Conservation (phyloP, 495 filamentous ascomycete species). For the Cudoniella acicularis region DNA sequence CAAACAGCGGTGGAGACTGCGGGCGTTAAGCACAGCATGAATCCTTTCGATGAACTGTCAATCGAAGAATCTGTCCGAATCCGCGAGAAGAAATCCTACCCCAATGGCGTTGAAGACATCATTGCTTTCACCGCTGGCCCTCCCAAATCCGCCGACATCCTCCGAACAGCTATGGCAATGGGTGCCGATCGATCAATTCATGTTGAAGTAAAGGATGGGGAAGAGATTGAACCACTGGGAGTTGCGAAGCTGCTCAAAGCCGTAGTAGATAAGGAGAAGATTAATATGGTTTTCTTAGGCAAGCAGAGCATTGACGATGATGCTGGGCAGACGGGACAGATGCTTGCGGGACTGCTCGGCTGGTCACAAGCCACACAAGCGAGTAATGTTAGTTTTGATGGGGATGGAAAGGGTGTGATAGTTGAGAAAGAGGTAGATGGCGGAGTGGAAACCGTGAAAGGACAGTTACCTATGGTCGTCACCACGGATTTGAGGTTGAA, state of each 20-base stretch:
- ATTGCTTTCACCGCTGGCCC: constrained; percentile 85
- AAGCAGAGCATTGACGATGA: constrained; percentile 99
- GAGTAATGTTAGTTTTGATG: constrained; percentile 68
- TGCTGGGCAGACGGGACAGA: constrained; percentile 93
- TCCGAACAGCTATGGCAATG: constrained; percentile 98
- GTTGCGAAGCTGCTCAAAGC: constrained; percentile 84
- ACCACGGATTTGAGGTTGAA: constrained; percentile 95
- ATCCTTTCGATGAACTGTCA: constrained; percentile 98
- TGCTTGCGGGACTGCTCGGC: constrained; percentile 87
- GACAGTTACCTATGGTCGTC: constrained; percentile 82
- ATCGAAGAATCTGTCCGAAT: constrained; percentile 93
- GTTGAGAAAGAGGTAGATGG: constrained; percentile 94
- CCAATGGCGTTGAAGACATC: constrained; percentile 74
- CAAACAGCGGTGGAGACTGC: constrained; percentile 88
- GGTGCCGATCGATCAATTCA: constrained; percentile 89
- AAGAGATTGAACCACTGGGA: constrained; percentile 76
- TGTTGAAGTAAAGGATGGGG: constrained; percentile 64
- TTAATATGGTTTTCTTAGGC: constrained; percentile 87
- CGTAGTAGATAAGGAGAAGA: constrained; percentile 75
- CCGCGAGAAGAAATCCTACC: constrained; percentile 69
- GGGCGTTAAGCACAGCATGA: constrained; percentile 94
- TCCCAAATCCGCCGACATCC: constrained; percentile 75
- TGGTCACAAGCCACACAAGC: constrained; percentile 97
- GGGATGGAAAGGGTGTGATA: constrained; percentile 53
- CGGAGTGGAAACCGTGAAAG: constrained; percentile 82